A percentile compares a stretch with the other conserved stretches of the same genome.
Conservation (phyloP, 2,329 filamentous ascomycete genomes). For the Trichoderma koningii region DNA sequence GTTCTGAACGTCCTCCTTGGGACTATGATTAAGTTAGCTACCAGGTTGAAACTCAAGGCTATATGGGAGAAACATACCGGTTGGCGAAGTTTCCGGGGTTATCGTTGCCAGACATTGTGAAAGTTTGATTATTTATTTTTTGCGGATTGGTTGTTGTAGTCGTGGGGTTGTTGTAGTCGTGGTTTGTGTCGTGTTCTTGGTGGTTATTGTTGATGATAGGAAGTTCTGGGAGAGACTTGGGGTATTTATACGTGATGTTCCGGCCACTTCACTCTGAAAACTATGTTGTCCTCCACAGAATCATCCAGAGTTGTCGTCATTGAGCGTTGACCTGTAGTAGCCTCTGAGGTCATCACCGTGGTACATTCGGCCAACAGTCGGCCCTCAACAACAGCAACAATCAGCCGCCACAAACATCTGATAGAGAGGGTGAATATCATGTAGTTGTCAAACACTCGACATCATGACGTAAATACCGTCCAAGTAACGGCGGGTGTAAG, state of each 20-base stretch:
- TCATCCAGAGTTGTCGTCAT: constrained; percentile 2
- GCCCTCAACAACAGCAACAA: not conserved
- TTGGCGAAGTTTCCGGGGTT: constrained; percentile 39
- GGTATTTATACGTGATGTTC: not conserved
- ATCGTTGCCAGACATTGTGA: constrained; percentile 80
- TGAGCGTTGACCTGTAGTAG: not conserved
- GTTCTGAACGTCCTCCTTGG: constrained; percentile 48
- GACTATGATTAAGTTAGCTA: not conserved
- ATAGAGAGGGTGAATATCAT: not conserved
- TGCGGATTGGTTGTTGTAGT: too few species aligned
- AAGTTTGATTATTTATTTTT: too few species aligned
- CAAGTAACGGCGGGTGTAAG: not conserved
- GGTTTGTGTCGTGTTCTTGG: too few species aligned
- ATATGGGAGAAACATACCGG: too few species aligned
- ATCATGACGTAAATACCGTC: not conserved
- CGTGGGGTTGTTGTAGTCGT: too few species aligned
- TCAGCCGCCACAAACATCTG: not conserved
- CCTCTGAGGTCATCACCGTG: constrained; percentile 1
- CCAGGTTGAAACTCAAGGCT: too few species aligned
- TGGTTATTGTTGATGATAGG: not conserved
- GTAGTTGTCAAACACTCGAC: not conserved
- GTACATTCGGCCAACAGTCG: not conserved
- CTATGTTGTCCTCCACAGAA: not conserved
- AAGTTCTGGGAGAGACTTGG: not conserved
- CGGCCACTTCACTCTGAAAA: too few species aligned